Percentiles rank a stretch among this genome's conserved stretches.
These are phyloP conservation scores for Flagelloscypha sp. DNA, from an alignment of 768 basidiomycete genomes.

Conservation along the genomic window DNA sequence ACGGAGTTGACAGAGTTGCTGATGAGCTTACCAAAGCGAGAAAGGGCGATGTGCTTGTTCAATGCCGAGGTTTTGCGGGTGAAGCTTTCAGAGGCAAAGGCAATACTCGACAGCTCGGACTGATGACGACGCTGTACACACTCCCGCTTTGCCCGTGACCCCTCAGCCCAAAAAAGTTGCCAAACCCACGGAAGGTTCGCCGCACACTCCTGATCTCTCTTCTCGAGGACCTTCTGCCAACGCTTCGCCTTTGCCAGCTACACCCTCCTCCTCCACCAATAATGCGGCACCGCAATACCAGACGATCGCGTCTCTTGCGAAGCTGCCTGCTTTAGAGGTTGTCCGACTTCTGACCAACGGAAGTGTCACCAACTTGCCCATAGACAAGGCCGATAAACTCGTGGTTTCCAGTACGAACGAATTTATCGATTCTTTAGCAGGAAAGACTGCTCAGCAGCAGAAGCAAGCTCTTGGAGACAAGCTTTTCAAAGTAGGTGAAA, in stretches of 20 bases:
- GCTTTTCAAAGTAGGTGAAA: conserved; percentile 62
- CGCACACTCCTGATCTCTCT: conserved; percentile 70
- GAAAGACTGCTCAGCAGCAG: conserved; percentile 48
- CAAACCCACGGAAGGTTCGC: conserved; percentile 38
- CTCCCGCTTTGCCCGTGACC: conserved; percentile 37
- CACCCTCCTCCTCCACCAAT: conserved; percentile 34
- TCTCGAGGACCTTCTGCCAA: conserved; percentile 66
- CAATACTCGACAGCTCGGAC: conserved; percentile 72
- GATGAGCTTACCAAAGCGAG: conserved; percentile 81
- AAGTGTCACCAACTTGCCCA: conserved; percentile 35
- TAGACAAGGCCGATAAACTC: conserved; percentile 64
- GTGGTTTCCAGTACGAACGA: conserved; percentile 63
- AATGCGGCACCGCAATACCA: conserved; percentile 23
- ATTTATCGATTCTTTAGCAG: conserved; percentile 56
- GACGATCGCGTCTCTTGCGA: conserved; percentile 65
- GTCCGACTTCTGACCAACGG: conserved; percentile 50
- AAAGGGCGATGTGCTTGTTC: conserved; percentile 87
- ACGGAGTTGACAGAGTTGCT: conserved; percentile 67
- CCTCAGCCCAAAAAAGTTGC: conserved; percentile 56
- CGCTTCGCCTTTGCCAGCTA: conserved; percentile 60
- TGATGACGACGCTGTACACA: conserved; percentile 40
- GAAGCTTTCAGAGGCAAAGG: conserved; percentile 77
- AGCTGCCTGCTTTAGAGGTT: conserved; percentile 69
- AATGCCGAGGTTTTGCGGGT: conserved; percentile 69
- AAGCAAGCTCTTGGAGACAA: conserved; percentile 81